phyloP scores from a whole-genome alignment of 768 basidiomycete species.

The Suillus subaureus region DNA sequence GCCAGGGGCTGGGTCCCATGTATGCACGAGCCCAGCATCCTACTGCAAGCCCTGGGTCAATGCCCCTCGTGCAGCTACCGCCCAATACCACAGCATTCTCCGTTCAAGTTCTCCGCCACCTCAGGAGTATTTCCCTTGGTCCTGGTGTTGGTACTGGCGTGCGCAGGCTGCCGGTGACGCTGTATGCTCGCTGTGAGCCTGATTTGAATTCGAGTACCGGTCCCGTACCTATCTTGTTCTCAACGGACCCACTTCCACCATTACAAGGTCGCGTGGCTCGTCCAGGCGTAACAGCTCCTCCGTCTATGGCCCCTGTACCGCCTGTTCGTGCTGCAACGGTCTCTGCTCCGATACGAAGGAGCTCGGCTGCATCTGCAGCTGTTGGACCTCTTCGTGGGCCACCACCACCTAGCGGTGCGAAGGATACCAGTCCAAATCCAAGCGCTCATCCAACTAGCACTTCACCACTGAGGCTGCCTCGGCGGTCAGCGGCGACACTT shows the following conservation, averaged over 20 bases:
- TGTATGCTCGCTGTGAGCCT: constrained; percentile 58
- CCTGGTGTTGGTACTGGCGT: constrained; percentile 1
- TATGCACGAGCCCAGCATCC: constrained; percentile 44
- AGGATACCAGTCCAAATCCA: background rate
- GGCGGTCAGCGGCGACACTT: constrained; percentile 14
- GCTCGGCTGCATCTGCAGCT: background rate
- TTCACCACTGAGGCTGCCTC: constrained; percentile 21
- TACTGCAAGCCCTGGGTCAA: constrained; percentile 13
- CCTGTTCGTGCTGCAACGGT: constrained; percentile 34
- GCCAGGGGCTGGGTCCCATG: constrained; percentile 52
- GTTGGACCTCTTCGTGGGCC: background rate
- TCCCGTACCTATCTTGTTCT: constrained; percentile 66
- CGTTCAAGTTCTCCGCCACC: constrained; percentile 27
- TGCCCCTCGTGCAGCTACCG: constrained; percentile 8
- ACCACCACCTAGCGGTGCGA: background rate
- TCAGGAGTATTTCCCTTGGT: constrained; percentile 28
- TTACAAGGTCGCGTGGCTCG: constrained; percentile 8
- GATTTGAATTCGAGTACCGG: constrained; percentile 53
- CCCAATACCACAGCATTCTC: constrained; percentile 34
- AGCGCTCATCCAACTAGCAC: background rate
- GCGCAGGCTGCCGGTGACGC: constrained; percentile 40
- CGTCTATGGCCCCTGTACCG: constrained; percentile 4
- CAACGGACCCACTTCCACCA: constrained; percentile 49
- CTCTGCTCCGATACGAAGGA: constrained; percentile 32
- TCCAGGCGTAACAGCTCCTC: background rate